Percentiles rank a stretch among this genome's conserved stretches.
These are phyloP conservation scores for Hyphodiscus hymeniophilus DNA, from an alignment of 495 filamentous ascomycete species.

Conservation along the genomic window DNA sequence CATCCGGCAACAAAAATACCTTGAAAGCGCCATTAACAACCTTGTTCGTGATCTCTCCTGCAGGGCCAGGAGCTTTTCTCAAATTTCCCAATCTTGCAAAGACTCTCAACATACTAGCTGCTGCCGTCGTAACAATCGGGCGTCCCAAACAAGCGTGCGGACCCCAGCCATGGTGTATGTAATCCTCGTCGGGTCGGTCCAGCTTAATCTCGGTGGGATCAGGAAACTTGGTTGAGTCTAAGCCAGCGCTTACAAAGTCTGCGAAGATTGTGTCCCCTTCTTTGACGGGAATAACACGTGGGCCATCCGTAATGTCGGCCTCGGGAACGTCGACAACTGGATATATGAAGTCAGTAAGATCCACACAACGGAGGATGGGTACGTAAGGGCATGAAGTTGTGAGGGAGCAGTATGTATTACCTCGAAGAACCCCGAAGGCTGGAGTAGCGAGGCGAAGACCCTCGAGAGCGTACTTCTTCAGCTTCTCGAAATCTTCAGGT, in stretches of 20 bases:
- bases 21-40: conserved; percentile 31
- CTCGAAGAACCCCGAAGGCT: too few species aligned
- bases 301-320: too few species aligned
- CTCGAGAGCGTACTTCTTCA: conserved; percentile 4
- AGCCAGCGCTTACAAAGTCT: conserved; percentile 49
- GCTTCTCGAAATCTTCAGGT: background rate
- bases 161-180: conserved; percentile 58
- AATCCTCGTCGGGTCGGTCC: conserved; percentile 55
- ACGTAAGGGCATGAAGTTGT: background rate
- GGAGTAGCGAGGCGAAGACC: background rate
- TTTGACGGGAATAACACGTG: conserved; percentile 18
- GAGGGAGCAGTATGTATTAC: too few species aligned
- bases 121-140: conserved; percentile 49
- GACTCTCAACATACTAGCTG: conserved; percentile 50
- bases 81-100: conserved; percentile 28
- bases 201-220: conserved; percentile 56
- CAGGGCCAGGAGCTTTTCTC: conserved; percentile 36
- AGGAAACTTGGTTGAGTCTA: conserved; percentile 56
- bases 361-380: conserved; percentile 29
- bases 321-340: conserved; percentile 32
- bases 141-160: conserved; percentile 53
- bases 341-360: conserved; percentile 26
- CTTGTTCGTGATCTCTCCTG: conserved; percentile 65
- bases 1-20: too few species aligned
- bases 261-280: conserved; percentile 36